Evolutionary conservation across 257 asterid genomes (phyloP), one percentile per base, ranked within the genome.

Genomic region (Apocynum venetum): DNA sequence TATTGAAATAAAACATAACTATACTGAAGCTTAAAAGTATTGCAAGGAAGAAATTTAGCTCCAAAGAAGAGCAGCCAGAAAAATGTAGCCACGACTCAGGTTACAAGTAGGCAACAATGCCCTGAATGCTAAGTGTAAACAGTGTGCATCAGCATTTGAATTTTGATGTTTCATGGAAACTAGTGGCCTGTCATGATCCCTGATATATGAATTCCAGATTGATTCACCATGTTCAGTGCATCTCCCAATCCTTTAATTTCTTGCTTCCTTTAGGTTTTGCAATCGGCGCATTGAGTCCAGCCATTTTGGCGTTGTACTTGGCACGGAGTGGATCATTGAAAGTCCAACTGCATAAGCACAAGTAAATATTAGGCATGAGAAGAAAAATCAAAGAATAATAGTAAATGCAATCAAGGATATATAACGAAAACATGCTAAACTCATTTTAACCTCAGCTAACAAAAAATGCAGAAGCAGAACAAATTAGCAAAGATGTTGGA

Each of bases 241-340:
- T 43, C 73, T 90, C 97, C 96, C 96, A 93, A 73, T 93, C 94
- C n/a, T n/a, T n/a, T n/a, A n/a, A n/a, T n/a, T n/a, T n/a, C n/a
- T n/a, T n/a, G n/a, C n/a, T n/a, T n/a, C 90, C 98, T 86, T 88
- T 95, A 38, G 97, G 99, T 81, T 87, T 95, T 43, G 84, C 89
- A 41, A 95, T 89, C 31, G 96, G 96, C 6, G 96, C 89, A 82
- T 90, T 90, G 88, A 90, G 87, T 74, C 96, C 99, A 77, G 97
- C 99, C 98, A 93, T 95, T 83, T 93, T 93, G 31, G 92, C 90
- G 67, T 93, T 92, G 84, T 93, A 95, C 82, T 93, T 95, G 59
- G 90, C 91, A 47, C 98, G 87, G 77, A 95, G 94, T 78, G 92
- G 85, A 83, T 91, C 97, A 41, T 92, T 93, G 86, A 84, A 88